phyloP scores from a whole-genome alignment of 176 grass and related monocot genomes.

The Rhynchospora pubera region DNA sequence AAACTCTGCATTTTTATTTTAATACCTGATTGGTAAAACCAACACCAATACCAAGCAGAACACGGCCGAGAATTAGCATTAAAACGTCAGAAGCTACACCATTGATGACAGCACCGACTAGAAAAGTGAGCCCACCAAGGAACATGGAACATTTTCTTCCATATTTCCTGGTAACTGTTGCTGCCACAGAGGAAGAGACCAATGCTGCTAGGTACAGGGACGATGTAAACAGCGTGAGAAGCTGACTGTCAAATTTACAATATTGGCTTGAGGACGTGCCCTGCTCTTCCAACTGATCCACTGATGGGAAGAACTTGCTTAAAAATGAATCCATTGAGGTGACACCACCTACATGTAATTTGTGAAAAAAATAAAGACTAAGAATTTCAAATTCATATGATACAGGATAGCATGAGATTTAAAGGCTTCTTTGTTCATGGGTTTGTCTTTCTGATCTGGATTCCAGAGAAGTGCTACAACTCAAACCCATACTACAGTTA shows the following conservation, averaged over 20 bases:
- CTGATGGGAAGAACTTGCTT: conserved; percentile 19
- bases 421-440: not conserved
- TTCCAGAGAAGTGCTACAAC: not conserved
- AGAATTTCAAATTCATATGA: not conserved
- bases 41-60: conserved; percentile 6
- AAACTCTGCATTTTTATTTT: not conserved
- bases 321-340: conserved; percentile 20
- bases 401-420: not conserved
- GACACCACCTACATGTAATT: not conserved
- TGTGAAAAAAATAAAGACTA: not conserved
- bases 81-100: not conserved
- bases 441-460: not conserved
- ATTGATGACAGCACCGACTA: not conserved
- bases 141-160: conserved; percentile 20
- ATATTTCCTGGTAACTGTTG: not conserved
- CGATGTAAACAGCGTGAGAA: conserved; percentile 13
- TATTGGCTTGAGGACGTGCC: not conserved
- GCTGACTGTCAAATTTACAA: conserved; percentile 23
- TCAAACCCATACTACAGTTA: not conserved
- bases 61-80: conserved; percentile 18
- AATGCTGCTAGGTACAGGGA: conserved; percentile 14
- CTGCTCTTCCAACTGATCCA: not conserved
- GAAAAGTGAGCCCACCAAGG: conserved; percentile 1
- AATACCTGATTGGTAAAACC: conserved; percentile 19
- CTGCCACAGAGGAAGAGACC: not conserved